A percentile compares a stretch with the other conserved stretches of the same genome.
Evolutionary conservation across 805 yeast species (phyloP).

Genomic region (Starmerella floricola): DNA sequence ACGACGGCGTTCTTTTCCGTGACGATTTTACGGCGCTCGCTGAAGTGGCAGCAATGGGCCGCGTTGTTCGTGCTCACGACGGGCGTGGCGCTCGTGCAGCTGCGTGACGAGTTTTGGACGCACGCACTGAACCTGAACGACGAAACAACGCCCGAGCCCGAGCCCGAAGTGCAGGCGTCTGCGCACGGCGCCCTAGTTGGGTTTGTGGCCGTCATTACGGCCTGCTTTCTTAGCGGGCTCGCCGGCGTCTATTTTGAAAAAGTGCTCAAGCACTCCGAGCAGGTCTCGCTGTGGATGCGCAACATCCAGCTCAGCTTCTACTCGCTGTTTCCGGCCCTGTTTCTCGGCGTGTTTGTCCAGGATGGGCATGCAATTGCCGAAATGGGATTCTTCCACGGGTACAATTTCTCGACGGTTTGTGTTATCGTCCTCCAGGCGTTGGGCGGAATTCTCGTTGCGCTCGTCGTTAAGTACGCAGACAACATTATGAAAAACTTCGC

Average conservation of each 20-base stretch:
- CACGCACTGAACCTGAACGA: constrained; percentile 12
- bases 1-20: constrained; percentile 35
- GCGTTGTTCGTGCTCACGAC: constrained; percentile 30
- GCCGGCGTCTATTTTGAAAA: constrained; percentile 37
- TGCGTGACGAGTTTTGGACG: constrained; percentile 24
- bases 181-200: constrained; percentile 22
- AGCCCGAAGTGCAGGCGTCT: constrained; percentile 8
- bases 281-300: constrained; percentile 32
- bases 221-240: constrained; percentile 32
- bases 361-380: constrained; percentile 29
- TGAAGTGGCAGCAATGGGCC: constrained; percentile 30
- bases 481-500: constrained; percentile 35
- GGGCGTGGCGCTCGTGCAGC: constrained; percentile 33
- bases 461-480: constrained; percentile 35
- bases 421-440: constrained; percentile 32
- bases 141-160: constrained; percentile 15
- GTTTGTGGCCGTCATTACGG: constrained; percentile 29
- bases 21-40: constrained; percentile 28
- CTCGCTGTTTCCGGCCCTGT: constrained; percentile 32
- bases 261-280: constrained; percentile 31
- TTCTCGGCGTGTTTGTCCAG: constrained; percentile 29
- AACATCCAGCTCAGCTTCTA: constrained; percentile 33
- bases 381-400: constrained; percentile 33
- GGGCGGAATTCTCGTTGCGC: constrained; percentile 34
- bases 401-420: constrained; percentile 30